A percentile compares a stretch with the other conserved stretches of the same genome.
These are phyloP conservation scores for Tieghemiomyces parasiticus DNA, from an alignment of 192 early-diverging fungal species.

Conservation along the genomic window DNA sequence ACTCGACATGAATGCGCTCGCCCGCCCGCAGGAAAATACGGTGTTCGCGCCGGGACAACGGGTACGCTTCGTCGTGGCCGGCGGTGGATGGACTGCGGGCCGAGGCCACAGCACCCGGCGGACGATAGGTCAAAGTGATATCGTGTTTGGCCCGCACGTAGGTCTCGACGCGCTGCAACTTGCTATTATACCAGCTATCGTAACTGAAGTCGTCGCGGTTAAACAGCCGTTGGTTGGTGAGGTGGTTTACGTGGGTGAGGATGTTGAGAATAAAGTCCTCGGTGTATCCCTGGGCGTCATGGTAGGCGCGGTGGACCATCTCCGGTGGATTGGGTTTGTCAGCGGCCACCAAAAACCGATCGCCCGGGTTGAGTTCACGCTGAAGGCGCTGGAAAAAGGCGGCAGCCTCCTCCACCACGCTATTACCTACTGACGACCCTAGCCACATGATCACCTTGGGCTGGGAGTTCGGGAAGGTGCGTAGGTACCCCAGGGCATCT, in stretches of 20 bases:
- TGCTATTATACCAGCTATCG: conserved; percentile 52
- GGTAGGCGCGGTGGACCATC: conserved; percentile 65
- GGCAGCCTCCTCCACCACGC: conserved; percentile 41
- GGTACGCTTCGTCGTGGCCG: background rate
- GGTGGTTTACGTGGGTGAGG: conserved; percentile 54
- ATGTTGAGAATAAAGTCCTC: conserved; percentile 76
- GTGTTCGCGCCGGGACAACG: conserved; percentile 13
- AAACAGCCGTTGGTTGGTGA: conserved; percentile 45
- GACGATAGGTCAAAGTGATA: conserved; percentile 29
- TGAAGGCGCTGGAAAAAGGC: conserved; percentile 46
- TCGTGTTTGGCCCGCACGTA: conserved; percentile 49
- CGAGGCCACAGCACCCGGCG: background rate
- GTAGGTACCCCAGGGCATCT: conserved; percentile 50
- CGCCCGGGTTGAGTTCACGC: conserved; percentile 42
- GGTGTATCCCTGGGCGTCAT: conserved; percentile 64
- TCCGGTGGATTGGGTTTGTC: conserved; percentile 61
- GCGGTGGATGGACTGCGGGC: background rate
- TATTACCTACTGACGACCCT: conserved; percentile 81
- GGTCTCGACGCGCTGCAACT: conserved; percentile 60
- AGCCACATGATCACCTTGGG: conserved; percentile 77
- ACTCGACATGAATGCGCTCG: conserved; percentile 82
- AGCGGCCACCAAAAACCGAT: conserved; percentile 71
- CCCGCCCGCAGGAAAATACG: conserved; percentile 38
- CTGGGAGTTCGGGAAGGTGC: conserved; percentile 28
- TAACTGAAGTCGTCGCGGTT: conserved; percentile 53